Evolutionary conservation across 495 filamentous ascomycete genomes (phyloP), one percentile per base, ranked within the genome.

Genomic region (Parathielavia hyrcaniae): DNA sequence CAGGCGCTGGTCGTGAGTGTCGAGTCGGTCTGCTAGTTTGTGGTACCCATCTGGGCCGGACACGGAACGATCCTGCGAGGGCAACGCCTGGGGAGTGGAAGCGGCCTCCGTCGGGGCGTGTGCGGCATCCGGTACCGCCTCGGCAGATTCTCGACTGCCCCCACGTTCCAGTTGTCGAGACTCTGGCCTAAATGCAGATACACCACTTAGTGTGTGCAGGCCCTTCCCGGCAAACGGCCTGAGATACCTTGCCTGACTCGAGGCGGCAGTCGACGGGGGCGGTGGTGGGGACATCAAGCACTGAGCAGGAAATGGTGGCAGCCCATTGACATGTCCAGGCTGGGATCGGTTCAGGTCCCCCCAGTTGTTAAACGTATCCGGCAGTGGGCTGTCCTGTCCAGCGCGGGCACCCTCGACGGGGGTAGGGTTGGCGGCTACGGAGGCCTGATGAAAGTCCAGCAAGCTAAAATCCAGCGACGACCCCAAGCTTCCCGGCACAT

Each of bases 1-100:
- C 4, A 88, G 61, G 0, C 85, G 81, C 32, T 76, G 74, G 45
- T 76, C 76, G 46, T 86, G 73, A 17, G 73, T 70, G 46, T 74
- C 63, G 53, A 84, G 68, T 16, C 68, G 67, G 22, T 72, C 67
- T 17, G 76, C 64, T 5, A 77, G 46, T 34, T 71, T 67, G 59
- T 72, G 62, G 53, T 72, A 59, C 53, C 61, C 52, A 66, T 59
- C 59, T 2, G 56, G 35, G 10, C 58, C 54, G 9, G 53, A 45
- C 14, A 50, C 39, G 11, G 50, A 41, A 8, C 45, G 32, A 13
- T 39, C 58, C 44, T 62, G 67, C 5, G 63, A 58, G 14, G 40
- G 54, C 0, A 30, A 49, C 7, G 58, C 51, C 22, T 40, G 58
- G 19, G 60, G 53, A 13, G 62, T 61, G 12, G 38, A 5, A 14